Evolutionary conservation across 192 early-diverging fungal genomes (phyloP).

Genomic region (Podochytrium sp.): DNA sequence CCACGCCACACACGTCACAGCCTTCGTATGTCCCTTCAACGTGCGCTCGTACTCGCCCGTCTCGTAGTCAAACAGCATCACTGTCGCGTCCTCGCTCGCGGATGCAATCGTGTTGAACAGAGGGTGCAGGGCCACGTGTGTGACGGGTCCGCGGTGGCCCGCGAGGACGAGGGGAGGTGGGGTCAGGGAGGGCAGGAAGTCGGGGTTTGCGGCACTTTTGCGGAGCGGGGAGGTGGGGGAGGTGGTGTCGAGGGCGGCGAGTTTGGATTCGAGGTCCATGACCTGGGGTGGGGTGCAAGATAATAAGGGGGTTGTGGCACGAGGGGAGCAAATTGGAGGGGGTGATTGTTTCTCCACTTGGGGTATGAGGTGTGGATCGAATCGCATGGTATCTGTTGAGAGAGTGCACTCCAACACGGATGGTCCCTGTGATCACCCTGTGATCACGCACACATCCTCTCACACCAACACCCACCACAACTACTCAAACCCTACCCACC

Average conservation of each 20-base stretch:
- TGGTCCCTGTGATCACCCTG: not conserved
- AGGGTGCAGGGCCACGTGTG: slow-evolving; percentile 85
- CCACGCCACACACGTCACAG: slow-evolving; percentile 88
- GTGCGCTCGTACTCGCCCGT: slow-evolving; percentile 91
- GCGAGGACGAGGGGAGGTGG: slow-evolving; percentile 54
- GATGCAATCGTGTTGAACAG: slow-evolving; percentile 81
- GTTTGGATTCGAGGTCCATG: slow-evolving; percentile 88
- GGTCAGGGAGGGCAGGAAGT: slow-evolving; percentile 14
- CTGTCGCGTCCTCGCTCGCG: slow-evolving; percentile 88
- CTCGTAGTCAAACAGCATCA: slow-evolving; percentile 95
- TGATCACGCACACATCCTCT: not conserved
- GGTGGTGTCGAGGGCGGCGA: slow-evolving; percentile 58
- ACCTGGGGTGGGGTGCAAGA: slow-evolving; percentile 57
- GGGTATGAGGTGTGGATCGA: too few species aligned
- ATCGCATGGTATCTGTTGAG: too few species aligned
- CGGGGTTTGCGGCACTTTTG: slow-evolving; percentile 52
- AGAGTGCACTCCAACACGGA: not conserved
- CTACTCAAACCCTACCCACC: slow-evolving; percentile 30
- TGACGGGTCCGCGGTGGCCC: slow-evolving; percentile 83
- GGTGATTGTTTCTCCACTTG: too few species aligned
- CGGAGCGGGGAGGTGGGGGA: slow-evolving; percentile 37
- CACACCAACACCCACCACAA: not conserved
- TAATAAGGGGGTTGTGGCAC: not conserved
- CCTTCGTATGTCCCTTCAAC: slow-evolving; percentile 93
- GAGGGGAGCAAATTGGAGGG: not conserved